Evolutionary conservation across 208 protist genomes (phyloP), one percentile per base, ranked within the genome.

Genomic region (Trypanosoma mega): DNA sequence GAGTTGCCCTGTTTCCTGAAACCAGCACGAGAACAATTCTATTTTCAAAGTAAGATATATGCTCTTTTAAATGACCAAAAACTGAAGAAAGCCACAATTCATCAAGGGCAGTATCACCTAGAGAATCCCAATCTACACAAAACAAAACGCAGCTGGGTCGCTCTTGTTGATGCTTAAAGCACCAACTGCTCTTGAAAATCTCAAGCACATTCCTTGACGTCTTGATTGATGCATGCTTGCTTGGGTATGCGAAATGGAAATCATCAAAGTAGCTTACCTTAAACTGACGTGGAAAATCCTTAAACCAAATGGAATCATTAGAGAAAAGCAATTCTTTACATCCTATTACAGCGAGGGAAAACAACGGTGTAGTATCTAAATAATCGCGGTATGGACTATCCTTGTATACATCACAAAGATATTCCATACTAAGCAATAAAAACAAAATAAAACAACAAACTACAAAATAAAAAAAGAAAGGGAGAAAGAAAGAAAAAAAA

Each of bases 371-470:
- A 30, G 27, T 56, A 44, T 80, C 57, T 1, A 73, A 45, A 36
- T 87, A 80, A 18, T 45, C 31, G 9, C 63, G 39, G 60, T 87
- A 87, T 33, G 27, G 39, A 12, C 63, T 59, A 48, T 82, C 80
- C 18, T 39, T 68, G 47, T 87, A 82, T 0, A 78, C 14, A 3
- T 60, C 30, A 27, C 47, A 61, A 9, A 87, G 68, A 63, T 73
- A 65, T 39, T 87, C 72, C 80, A 86, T 86, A 20, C 12, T 30
- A n/a, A n/a, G n/a, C n/a, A n/a, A n/a, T n/a, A n/a, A n/a, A n/a
- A n/a, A n/a, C n/a, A n/a, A n/a, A 18, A 16, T 53, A 47, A 31
- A 18, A 21, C 43, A 43, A 63, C 4, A 6, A 37, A 26, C 12
- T 39, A 34, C 46, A 55, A n/a, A 20, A 26, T 44, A 48, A 56